Percentiles rank a stretch among this genome's conserved stretches.
Evolutionary conservation across 805 yeast genomes (phyloP).

Genomic region (Starmerella bacillaris): DNA sequence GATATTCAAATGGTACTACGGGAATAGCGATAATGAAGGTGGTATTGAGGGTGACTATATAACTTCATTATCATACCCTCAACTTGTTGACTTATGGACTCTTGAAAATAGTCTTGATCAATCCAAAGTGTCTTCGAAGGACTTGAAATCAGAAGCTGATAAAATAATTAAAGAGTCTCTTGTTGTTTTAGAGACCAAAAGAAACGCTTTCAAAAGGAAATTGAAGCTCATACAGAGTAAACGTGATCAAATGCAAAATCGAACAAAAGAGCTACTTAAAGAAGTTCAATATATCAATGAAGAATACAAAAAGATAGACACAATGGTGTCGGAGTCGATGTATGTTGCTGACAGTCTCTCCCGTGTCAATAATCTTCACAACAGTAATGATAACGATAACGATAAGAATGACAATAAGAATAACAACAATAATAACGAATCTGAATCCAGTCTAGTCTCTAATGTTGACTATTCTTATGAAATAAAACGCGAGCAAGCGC

Average conservation of each 20-base stretch:
- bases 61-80: slow-evolving; percentile 16
- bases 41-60: background rate
- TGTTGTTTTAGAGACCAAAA: background rate
- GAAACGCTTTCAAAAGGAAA: slow-evolving; percentile 3
- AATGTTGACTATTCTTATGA: background rate
- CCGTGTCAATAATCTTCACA: background rate
- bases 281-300: background rate
- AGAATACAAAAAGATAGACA: no score
- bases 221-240: slow-evolving; percentile 6
- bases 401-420: background rate
- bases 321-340: no score
- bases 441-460: no score
- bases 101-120: slow-evolving; percentile 20
- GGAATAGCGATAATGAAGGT: background rate
- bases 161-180: slow-evolving; percentile 3
- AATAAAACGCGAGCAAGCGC: slow-evolving; percentile 13
- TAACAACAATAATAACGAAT: background rate
- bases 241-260: background rate
- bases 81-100: slow-evolving; percentile 19
- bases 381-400: background rate
- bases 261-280: background rate
- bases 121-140: slow-evolving; percentile 14
- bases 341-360: background rate
- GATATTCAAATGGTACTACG: slow-evolving; percentile 6
- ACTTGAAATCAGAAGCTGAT: slow-evolving; percentile 12